phyloP scores from a whole-genome alignment of 495 filamentous ascomycete species.

The Penicillium arizonense region DNA sequence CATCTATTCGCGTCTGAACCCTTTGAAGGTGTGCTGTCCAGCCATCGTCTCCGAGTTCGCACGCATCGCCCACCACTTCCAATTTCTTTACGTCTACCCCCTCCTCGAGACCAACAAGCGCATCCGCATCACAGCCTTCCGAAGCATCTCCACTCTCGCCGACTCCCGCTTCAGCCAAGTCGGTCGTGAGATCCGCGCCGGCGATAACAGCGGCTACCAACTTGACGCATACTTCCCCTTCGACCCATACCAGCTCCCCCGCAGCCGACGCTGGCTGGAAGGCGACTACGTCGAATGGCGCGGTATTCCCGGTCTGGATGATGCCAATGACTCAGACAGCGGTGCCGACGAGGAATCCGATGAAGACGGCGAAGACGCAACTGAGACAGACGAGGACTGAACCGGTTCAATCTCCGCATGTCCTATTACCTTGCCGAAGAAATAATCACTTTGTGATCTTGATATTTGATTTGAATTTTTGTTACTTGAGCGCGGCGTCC shows the following conservation, averaged over 20 bases:
- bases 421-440: not conserved
- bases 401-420: not conserved
- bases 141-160: conserved; percentile 32
- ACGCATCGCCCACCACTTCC: conserved; percentile 75
- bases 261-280: conserved; percentile 81
- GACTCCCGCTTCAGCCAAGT: conserved; percentile 40
- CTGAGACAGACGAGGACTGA: conserved; percentile 41
- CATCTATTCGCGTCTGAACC: conserved; percentile 86
- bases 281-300: conserved; percentile 84
- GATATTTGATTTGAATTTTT: conserved; percentile 5
- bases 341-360: conserved; percentile 29
- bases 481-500: conserved; percentile 25
- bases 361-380: conserved; percentile 32
- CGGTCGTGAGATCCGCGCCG: conserved; percentile 62
- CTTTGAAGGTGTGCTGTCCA: conserved; percentile 93
- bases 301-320: conserved; percentile 68
- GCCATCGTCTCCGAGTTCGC: conserved; percentile 90
- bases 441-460: not conserved
- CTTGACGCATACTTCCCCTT: conserved; percentile 96
- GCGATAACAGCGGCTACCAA: conserved; percentile 67
- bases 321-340: conserved; percentile 55
- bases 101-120: conserved; percentile 92
- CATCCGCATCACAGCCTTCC: conserved; percentile 64
- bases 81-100: conserved; percentile 82
- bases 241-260: conserved; percentile 87